Evolutionary conservation across 805 yeast genomes (phyloP).

Genomic region (Isabelozyma gotoi): DNA sequence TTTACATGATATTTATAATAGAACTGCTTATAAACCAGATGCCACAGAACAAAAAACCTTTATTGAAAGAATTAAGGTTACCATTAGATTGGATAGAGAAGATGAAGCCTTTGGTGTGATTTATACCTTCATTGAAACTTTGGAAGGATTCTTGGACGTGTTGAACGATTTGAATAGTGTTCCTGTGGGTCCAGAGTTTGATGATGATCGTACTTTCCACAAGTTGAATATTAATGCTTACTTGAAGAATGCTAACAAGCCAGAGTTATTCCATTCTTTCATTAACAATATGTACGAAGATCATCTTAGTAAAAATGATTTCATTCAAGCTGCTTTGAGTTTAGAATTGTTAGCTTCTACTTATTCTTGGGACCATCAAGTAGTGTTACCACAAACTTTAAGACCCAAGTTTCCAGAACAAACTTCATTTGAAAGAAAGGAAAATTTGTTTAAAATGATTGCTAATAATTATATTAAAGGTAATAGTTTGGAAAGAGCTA

Average conservation of each 20-base stretch:
- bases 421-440: conserved; percentile 78
- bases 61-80: conserved; percentile 47
- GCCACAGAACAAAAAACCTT: conserved; percentile 54
- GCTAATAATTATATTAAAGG: conserved; percentile 72
- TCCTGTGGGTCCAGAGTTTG: conserved; percentile 81
- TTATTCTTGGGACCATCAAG: conserved; percentile 68
- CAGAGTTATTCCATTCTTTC: conserved; percentile 78
- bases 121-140: conserved; percentile 49
- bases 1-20: conserved; percentile 61
- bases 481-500: conserved; percentile 74
- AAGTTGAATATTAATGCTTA: conserved; percentile 73
- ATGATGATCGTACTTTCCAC: conserved; percentile 82
- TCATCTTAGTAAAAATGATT: conserved; percentile 58
- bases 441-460: conserved; percentile 64
- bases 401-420: conserved; percentile 80
- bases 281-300: conserved; percentile 71
- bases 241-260: conserved; percentile 73
- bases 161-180: conserved; percentile 68
- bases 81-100: conserved; percentile 56
- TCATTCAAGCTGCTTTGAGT: conserved; percentile 80
- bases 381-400: conserved; percentile 51
- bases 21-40: conserved; percentile 57
- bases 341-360: conserved; percentile 76
- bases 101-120: conserved; percentile 60
- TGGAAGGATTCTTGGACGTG: conserved; percentile 62